A percentile compares a stretch with the other conserved stretches of the same genome.
Evolutionary conservation across 164 flowering plant species (phyloP).

Genomic region (Sedum album): DNA sequence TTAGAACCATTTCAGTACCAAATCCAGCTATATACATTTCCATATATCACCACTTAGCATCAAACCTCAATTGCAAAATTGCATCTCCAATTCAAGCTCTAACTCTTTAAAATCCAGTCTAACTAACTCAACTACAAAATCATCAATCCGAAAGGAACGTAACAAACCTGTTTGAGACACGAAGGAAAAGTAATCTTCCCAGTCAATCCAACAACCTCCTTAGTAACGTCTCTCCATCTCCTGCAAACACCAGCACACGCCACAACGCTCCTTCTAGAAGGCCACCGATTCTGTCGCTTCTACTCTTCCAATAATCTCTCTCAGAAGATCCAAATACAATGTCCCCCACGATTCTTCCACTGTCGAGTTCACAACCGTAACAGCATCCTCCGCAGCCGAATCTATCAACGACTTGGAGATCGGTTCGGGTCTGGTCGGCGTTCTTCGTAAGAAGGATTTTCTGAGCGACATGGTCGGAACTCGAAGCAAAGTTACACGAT

Average conservation of each 20-base stretch:
- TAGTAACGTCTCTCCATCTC: slow-evolving; percentile 57
- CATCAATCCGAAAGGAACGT: neutral
- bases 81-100: too few relatives aligned
- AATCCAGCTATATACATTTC: too few relatives aligned
- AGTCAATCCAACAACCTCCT: slow-evolving; percentile 26
- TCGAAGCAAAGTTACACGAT: too few relatives aligned
- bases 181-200: slow-evolving; percentile 79
- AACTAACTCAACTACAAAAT: slow-evolving; percentile 18
- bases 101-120: too few relatives aligned
- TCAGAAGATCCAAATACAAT: neutral
- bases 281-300: neutral
- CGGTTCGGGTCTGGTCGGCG: neutral
- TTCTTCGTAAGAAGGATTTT: neutral
- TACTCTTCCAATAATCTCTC: slow-evolving; percentile 7
- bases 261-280: neutral
- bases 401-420: neutral
- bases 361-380: neutral
- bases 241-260: slow-evolving; percentile 7
- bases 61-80: too few relatives aligned
- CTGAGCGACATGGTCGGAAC: neutral
- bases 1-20: too few relatives aligned
- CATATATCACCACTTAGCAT: too few relatives aligned
- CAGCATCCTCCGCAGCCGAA: neutral
- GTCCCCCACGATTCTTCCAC: slow-evolving; percentile 1
- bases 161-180: slow-evolving; percentile 67